These are phyloP conservation scores for Geranium incanum DNA, from an alignment of 441 rosid genomes.

Conservation along the genomic window DNA sequence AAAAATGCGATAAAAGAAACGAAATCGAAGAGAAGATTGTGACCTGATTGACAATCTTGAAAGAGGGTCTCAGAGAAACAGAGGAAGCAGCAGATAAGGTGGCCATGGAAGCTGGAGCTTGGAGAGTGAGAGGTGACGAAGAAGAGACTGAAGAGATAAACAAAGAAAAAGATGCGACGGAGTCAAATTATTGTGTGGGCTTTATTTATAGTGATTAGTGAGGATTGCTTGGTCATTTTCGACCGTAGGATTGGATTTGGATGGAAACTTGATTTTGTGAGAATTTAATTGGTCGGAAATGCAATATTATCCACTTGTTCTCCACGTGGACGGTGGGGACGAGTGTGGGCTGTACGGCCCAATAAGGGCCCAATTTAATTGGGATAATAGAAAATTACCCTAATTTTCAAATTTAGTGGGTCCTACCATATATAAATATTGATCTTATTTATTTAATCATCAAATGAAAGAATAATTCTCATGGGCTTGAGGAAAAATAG, in stretches of 20 bases:
- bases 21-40: not conserved
- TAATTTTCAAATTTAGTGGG: not conserved
- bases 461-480: conserved; percentile 44
- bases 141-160: not conserved
- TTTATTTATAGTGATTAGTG: not conserved
- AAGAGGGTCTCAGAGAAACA: conserved; percentile 4
- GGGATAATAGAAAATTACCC: conserved; percentile 23
- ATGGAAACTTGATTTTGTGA: not conserved
- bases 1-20: not conserved
- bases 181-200: not conserved
- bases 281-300: not conserved
- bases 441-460: too few relatives aligned
- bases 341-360: not conserved
- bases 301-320: not conserved
- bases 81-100: not conserved
- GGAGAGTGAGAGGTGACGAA: not conserved
- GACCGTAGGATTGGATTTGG: conserved; percentile 1
- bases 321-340: not conserved
- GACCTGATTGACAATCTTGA: not conserved
- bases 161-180: not conserved
- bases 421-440: too few relatives aligned
- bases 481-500: too few relatives aligned
- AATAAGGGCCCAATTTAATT: not conserved
- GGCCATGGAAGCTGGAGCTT: not conserved
- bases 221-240: not conserved